A percentile compares a stretch with the other conserved stretches of the same genome.
Evolutionary conservation across 441 rosid species (phyloP).

Genomic region (Adansonia rubrostipa): DNA sequence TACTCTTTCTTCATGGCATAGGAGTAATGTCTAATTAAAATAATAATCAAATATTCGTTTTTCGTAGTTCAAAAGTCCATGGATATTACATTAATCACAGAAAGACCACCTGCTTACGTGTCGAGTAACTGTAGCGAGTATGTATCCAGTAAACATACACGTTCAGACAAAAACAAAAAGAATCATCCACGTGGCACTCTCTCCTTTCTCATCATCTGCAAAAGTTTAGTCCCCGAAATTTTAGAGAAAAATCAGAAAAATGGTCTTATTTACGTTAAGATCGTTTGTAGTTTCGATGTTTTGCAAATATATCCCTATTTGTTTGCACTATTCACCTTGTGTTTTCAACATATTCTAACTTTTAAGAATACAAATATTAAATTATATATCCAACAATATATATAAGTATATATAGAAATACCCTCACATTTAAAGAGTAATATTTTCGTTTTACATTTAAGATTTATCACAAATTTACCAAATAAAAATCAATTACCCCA

Average conservation of each 20-base stretch:
- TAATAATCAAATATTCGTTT: no score
- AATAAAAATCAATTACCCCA: no score
- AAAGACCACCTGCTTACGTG: background rate
- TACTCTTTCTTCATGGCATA: no score
- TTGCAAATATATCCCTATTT: background rate
- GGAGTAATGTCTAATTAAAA: no score
- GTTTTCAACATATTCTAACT: no score
- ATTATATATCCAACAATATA: no score
- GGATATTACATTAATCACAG: background rate
- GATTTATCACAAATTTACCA: no score
- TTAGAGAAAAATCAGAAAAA: background rate
- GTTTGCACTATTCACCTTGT: background rate
- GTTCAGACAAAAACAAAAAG: background rate
- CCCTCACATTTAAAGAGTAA: no score
- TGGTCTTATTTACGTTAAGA: background rate
- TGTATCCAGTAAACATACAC: background rate
- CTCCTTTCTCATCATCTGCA: background rate
- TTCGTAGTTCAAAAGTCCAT: background rate
- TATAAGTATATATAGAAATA: no score
- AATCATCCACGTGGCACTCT: conserved; percentile 26
- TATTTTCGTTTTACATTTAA: no score
- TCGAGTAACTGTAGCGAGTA: background rate
- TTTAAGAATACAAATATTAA: no score
- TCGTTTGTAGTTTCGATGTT: background rate
- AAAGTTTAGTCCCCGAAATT: background rate